Evolutionary conservation across 441 rosid species (phyloP).

Genomic region (Mallotus japonicus): DNA sequence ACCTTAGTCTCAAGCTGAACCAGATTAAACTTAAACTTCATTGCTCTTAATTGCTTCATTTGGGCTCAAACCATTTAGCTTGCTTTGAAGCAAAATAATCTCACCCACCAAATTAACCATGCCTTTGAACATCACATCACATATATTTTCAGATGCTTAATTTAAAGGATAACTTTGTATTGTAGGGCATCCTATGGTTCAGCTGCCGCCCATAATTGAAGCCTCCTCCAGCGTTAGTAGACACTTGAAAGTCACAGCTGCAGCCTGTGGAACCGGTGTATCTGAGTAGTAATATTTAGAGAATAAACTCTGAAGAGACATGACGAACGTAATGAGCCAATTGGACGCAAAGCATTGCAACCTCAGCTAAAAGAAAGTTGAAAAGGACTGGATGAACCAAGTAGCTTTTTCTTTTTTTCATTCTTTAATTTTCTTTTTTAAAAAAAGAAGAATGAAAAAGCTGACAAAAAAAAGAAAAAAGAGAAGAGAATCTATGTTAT

Average conservation of each 20-base stretch:
- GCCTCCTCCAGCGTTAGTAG: slow-evolving; percentile 65
- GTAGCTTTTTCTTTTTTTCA: background rate
- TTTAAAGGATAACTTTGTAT: background rate
- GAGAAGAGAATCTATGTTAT: too few species aligned
- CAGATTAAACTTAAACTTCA: too few species aligned
- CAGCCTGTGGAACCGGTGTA: slow-evolving; percentile 64
- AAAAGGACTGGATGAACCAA: too few species aligned
- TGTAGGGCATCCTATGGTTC: slow-evolving; percentile 15
- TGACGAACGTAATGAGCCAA: background rate
- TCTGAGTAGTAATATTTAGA: slow-evolving; percentile 33
- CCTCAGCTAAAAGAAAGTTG: too few species aligned
- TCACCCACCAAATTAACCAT: too few species aligned
- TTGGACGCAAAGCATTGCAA: too few species aligned
- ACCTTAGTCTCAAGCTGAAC: too few species aligned
- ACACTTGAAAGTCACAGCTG: slow-evolving; percentile 61
- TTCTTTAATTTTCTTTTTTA: background rate
- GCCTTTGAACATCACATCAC: too few species aligned
- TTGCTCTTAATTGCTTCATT: too few species aligned
- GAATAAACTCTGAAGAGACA: background rate
- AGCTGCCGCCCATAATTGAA: slow-evolving; percentile 70
- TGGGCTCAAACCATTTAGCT: too few species aligned
- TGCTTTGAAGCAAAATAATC: too few species aligned
- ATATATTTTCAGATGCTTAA: too few species aligned
- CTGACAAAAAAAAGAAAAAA: background rate
- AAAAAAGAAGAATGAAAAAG: background rate